These are phyloP conservation scores for Termitomyces sp. DNA, from an alignment of 768 basidiomycete species.

Conservation along the genomic window DNA sequence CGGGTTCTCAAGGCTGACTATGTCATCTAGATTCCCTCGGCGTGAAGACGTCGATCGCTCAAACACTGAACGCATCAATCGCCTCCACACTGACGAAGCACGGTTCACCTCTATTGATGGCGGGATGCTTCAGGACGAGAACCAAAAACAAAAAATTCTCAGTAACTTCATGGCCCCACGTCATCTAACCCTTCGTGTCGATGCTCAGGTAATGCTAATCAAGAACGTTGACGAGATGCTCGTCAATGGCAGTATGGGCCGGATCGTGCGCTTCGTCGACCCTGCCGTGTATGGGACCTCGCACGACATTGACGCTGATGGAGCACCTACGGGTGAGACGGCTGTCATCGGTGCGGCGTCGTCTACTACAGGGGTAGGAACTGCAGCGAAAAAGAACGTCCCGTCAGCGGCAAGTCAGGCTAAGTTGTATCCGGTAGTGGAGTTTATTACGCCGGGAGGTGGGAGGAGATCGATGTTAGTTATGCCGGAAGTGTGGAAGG, in stretches of 20 bases:
- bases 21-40: slow-evolving; percentile 69
- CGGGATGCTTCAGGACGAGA: slow-evolving; percentile 46
- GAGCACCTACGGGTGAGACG: slow-evolving; percentile 20
- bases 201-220: slow-evolving; percentile 92
- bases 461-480: slow-evolving; percentile 50
- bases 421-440: slow-evolving; percentile 63
- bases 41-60: slow-evolving; percentile 89
- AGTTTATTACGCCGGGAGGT: slow-evolving; percentile 63
- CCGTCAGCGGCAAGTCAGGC: slow-evolving; percentile 8
- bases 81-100: slow-evolving; percentile 47
- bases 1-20: background rate
- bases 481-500: slow-evolving; percentile 74
- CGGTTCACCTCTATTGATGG: slow-evolving; percentile 58
- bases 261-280: slow-evolving; percentile 68
- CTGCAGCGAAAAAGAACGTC: slow-evolving; percentile 21
- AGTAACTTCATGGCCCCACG: slow-evolving; percentile 88
- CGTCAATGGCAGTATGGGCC: slow-evolving; percentile 94
- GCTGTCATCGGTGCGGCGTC: slow-evolving; percentile 25
- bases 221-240: slow-evolving; percentile 89
- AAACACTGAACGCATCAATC: slow-evolving; percentile 63
- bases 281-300: slow-evolving; percentile 40
- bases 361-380: slow-evolving; percentile 14
- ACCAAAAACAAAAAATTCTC: slow-evolving; percentile 72
- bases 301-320: slow-evolving; percentile 22
- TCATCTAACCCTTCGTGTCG: slow-evolving; percentile 61